Conservation (phyloP, 805 yeast genomes). For the Diddensiella santjacobensis region DNA sequence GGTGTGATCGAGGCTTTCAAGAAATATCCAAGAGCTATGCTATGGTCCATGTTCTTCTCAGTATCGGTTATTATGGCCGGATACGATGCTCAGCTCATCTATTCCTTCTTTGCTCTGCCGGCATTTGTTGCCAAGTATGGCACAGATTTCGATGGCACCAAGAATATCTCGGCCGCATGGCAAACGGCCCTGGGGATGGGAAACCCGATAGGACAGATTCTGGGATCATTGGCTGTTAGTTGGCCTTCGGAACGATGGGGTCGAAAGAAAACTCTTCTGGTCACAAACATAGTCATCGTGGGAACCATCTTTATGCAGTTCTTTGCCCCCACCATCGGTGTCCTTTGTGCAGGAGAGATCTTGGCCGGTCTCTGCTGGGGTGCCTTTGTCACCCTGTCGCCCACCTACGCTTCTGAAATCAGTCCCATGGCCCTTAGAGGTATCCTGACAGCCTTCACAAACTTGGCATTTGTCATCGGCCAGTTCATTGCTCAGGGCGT, state of each 20-base stretch:
- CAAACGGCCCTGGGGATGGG: slow-evolving; percentile 30
- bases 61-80: slow-evolving; percentile 48
- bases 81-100: slow-evolving; percentile 42
- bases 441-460: slow-evolving; percentile 50
- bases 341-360: slow-evolving; percentile 39
- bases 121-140: slow-evolving; percentile 45
- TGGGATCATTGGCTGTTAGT: slow-evolving; percentile 47
- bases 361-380: slow-evolving; percentile 49
- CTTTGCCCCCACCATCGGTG: slow-evolving; percentile 41
- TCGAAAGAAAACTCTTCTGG: slow-evolving; percentile 41
- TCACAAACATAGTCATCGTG: slow-evolving; percentile 34
- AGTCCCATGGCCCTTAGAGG: slow-evolving; percentile 51
- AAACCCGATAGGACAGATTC: slow-evolving; percentile 40
- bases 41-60: slow-evolving; percentile 46
- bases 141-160: slow-evolving; percentile 20
- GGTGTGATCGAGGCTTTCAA: slow-evolving; percentile 36
- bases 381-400: slow-evolving; percentile 48
- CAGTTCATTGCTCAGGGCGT: slow-evolving; percentile 56
- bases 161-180: slow-evolving; percentile 29
- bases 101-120: slow-evolving; percentile 45
- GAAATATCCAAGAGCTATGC: slow-evolving; percentile 43
- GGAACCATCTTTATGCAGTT: slow-evolving; percentile 50
- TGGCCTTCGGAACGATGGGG: slow-evolving; percentile 45
- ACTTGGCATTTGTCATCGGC: slow-evolving; percentile 56
- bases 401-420: slow-evolving; percentile 58